A percentile compares a stretch with the other conserved stretches of the same genome.
phyloP scores from a whole-genome alignment of 352 stramenopile species.

The Globisporangium lucens region DNA sequence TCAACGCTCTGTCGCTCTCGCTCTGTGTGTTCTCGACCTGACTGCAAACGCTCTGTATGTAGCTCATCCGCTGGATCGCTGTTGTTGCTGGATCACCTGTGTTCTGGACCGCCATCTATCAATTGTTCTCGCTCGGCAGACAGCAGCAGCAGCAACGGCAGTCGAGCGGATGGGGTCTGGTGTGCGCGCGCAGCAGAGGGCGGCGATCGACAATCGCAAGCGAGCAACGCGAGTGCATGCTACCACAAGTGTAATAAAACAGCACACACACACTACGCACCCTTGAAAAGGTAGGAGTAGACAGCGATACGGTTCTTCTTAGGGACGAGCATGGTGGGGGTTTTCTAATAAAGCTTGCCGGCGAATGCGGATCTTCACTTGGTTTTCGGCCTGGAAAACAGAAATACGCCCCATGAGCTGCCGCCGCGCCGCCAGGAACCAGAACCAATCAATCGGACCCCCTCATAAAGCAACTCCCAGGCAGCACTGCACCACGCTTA shows the following conservation, averaged over 20 bases:
- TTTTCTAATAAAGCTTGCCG: constrained; percentile 84
- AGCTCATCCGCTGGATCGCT: background rate
- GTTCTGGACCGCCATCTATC: background rate
- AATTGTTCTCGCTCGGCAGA: background rate
- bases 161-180: background rate
- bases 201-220: background rate
- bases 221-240: background rate
- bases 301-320: constrained; percentile 99
- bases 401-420: constrained; percentile 31
- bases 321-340: constrained; percentile 87
- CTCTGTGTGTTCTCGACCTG: background rate
- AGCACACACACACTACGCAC: constrained; percentile 31
- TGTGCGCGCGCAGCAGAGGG: background rate
- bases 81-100: background rate
- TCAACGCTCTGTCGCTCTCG: background rate
- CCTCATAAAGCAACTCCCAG: background rate
- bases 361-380: constrained; percentile 88
- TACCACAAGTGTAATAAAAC: background rate
- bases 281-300: constrained; percentile 98
- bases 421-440: background rate
- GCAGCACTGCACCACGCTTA: background rate
- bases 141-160: background rate
- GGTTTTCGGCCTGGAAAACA: constrained; percentile 40
- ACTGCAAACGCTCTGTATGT: background rate
- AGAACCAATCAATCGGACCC: constrained; percentile 11